Evolutionary conservation across 2,329 filamentous ascomycete species (phyloP).

Genomic region (Periconia sp.): DNA sequence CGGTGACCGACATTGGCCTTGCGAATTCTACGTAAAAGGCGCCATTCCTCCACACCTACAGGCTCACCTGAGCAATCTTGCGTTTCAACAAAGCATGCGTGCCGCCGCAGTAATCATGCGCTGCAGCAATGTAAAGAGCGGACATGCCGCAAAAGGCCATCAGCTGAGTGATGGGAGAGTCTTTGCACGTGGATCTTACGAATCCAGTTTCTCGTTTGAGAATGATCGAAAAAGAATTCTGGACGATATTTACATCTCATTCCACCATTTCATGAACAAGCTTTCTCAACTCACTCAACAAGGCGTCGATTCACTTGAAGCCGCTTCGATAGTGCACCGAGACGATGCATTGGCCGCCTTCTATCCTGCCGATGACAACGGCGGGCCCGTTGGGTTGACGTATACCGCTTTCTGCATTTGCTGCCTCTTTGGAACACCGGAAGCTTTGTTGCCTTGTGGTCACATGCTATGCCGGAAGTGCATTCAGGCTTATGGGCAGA

Average conservation of each 20-base stretch:
- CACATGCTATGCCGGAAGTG: slow-evolving; percentile 54
- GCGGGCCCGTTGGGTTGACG: slow-evolving; percentile 45
- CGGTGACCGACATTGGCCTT: slow-evolving; percentile 54
- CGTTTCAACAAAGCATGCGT: slow-evolving; percentile 53
- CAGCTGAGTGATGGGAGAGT: slow-evolving; percentile 42
- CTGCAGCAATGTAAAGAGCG: slow-evolving; percentile 51
- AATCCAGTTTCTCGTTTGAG: slow-evolving; percentile 39
- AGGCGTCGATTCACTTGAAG: slow-evolving; percentile 2
- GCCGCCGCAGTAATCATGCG: slow-evolving; percentile 39
- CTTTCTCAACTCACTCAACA: slow-evolving; percentile 1
- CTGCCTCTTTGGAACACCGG: slow-evolving; percentile 51
- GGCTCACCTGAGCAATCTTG: slow-evolving; percentile 45
- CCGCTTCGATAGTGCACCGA: slow-evolving; percentile 5
- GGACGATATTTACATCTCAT: slow-evolving; percentile 3
- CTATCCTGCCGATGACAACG: slow-evolving; percentile 28
- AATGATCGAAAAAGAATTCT: slow-evolving; percentile 1
- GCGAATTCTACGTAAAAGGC: slow-evolving; percentile 54
- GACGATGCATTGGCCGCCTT: slow-evolving; percentile 32
- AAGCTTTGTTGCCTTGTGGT: slow-evolving; percentile 54
- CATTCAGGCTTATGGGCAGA: slow-evolving; percentile 39
- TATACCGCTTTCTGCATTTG: slow-evolving; percentile 50
- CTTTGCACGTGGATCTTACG: slow-evolving; percentile 50
- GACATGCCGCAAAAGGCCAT: slow-evolving; percentile 51
- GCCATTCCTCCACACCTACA: slow-evolving; percentile 26
- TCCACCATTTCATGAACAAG: slow-evolving; percentile 5